These are phyloP conservation scores for Rhytidiadelphus loreus DNA, from an alignment of 225 moss, liverwort and hornwort genomes.

Conservation along the genomic window DNA sequence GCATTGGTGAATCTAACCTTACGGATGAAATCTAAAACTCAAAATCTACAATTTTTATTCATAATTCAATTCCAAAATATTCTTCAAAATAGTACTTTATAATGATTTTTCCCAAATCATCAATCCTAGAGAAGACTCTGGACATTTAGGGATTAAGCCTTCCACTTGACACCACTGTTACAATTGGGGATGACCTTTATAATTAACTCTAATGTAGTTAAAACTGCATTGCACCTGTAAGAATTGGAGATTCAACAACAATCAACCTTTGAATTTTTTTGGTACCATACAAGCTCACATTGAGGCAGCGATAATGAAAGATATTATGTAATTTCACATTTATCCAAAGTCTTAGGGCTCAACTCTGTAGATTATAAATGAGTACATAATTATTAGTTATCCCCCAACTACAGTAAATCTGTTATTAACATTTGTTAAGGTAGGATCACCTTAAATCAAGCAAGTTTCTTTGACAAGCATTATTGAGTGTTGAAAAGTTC, in stretches of 20 bases:
- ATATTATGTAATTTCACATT: neutral
- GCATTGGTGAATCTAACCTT: too few species aligned
- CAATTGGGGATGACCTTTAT: too few species aligned
- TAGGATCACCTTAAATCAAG: neutral
- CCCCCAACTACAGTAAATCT: rapidly evolving
- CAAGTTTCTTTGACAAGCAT: neutral
- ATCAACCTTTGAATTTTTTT: neutral
- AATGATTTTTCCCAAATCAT: too few species aligned
- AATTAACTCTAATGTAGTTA: neutral
- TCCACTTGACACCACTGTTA: too few species aligned
- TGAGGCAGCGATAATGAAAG: neutral
- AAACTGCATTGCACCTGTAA: neutral
- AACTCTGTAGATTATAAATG: neutral
- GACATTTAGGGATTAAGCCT: too few species aligned
- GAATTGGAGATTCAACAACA: neutral
- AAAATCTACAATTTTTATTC: too few species aligned
- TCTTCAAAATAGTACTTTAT: too few species aligned
- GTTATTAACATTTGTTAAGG: rapidly evolving
- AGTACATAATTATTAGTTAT: neutral
- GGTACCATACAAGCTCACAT: neutral
- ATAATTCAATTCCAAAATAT: too few species aligned
- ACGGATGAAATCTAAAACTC: too few species aligned
- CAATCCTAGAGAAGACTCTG: too few species aligned
- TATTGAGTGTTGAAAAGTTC: neutral
- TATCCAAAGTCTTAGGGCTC: neutral